phyloP scores from a whole-genome alignment of 768 basidiomycete genomes.

The Mycena pura region DNA sequence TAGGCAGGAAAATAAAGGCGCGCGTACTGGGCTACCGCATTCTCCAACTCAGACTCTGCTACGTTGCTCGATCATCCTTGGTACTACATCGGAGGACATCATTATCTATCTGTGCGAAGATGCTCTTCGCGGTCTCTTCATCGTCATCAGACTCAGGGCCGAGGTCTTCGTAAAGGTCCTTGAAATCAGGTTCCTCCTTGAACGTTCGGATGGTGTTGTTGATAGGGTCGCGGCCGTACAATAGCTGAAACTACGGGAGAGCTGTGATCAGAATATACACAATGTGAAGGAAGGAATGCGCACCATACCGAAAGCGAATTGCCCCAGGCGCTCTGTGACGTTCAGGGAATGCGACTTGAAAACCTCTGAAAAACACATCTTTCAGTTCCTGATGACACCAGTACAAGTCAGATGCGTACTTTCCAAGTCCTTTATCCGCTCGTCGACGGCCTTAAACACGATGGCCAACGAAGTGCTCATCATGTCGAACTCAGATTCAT shows the following conservation, averaged over 20 bases:
- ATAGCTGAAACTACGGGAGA: slow-evolving; percentile 8
- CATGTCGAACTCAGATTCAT: slow-evolving; percentile 5
- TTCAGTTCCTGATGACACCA: neutral
- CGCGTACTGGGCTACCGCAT: slow-evolving; percentile 8
- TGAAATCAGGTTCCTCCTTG: slow-evolving; percentile 17
- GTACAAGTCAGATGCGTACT: neutral
- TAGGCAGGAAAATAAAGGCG: too few species aligned
- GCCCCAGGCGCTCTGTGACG: slow-evolving; percentile 5
- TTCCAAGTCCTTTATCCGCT: slow-evolving; percentile 12
- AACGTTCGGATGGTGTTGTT: slow-evolving; percentile 8
- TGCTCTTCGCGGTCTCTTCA: slow-evolving; percentile 5
- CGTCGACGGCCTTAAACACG: slow-evolving; percentile 20
- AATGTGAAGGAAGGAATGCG: neutral
- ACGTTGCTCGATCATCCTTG: too few species aligned
- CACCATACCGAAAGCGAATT: slow-evolving; percentile 25
- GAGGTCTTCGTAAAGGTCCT: slow-evolving; percentile 6
- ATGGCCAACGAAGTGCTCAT: slow-evolving; percentile 16
- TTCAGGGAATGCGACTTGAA: slow-evolving; percentile 4
- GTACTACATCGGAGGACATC: neutral
- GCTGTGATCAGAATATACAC: neutral
- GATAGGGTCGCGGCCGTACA: slow-evolving; percentile 9
- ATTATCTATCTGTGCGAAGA: neutral
- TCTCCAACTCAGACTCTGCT: slow-evolving; percentile 4
- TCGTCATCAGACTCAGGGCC: slow-evolving; percentile 15
- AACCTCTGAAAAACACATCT: neutral